Base-by-base conservation (phyloP, 78 protist genomes). In the Dictyostelium citrinum region DNA sequence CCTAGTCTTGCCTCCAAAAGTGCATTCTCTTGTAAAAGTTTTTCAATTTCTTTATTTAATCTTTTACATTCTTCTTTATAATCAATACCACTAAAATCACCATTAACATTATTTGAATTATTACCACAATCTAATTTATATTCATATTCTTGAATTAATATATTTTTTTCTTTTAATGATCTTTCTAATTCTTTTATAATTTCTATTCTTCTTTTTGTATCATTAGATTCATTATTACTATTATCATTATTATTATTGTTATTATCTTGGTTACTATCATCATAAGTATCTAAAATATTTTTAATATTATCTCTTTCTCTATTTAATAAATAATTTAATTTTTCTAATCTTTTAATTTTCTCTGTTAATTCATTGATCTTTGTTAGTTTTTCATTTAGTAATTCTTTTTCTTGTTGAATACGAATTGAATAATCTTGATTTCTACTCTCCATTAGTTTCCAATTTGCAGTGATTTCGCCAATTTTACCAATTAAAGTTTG, bases 1-100 rank as follows among this genome's bases (percentile, higher is more conserved):
- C 95, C 95, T 81, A 91, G 27, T 91, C 95, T 91, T 29, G 95
- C 80, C 45, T 91, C 95, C 12, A 91, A 91, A 3, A 84, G 20
- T 8, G 95, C 95, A 80, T 74, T 91, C 39, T 91, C 93, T 88
- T 88, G 75, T 20, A 88, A 17, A 41, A 88, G 55, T n/a, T 58
- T 37, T 22, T 88, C 93, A 22, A 88, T 88, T 82, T 88, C 90
- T 71, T 68, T 27, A 27, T 83, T 72, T 33, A 83, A 58, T 29
- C 60, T 84, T 17, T n/a, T 31, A 43, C 45, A 60, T 49, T 88
- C 93, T 24, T 43, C 76, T 43, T 49, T 76, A 45, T 88, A 88
- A 43, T 88, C 58, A 0, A 67, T 41, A 7, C 3, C 22, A 35
- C 46, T 68, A 2, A 24, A 64, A 16, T 71, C 35, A 24, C 24